Conservation (phyloP, 2,329 filamentous ascomycete genomes). For the Xylariaceae sp. region DNA sequence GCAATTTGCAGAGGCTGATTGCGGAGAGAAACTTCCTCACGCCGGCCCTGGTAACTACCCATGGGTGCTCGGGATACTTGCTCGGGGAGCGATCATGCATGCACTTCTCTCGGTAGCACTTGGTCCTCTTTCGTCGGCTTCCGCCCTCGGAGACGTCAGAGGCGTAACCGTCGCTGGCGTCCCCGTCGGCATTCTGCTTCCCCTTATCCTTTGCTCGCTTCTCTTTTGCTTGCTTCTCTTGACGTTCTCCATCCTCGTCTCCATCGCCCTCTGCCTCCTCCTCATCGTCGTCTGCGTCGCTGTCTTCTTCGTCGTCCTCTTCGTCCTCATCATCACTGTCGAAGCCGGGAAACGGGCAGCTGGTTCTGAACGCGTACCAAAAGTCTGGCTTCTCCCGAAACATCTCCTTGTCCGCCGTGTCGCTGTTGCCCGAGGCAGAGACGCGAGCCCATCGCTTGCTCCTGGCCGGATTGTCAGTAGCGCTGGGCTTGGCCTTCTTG, state of each 20-base stretch:
- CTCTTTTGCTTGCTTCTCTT: no score
- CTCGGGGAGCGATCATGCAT: constrained; percentile 23
- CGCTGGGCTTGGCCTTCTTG: constrained; percentile 14
- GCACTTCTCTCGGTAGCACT: constrained; percentile 20
- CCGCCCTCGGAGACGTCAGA: neutral
- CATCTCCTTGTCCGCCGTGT: constrained; percentile 20
- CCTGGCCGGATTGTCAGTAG: constrained; percentile 7
- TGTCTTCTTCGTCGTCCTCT: constrained; percentile 3
- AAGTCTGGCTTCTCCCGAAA: constrained; percentile 17
- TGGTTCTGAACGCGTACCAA: constrained; percentile 22
- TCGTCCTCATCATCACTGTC: constrained; percentile 5
- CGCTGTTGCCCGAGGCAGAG: constrained; percentile 28
- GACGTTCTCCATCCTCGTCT: neutral
- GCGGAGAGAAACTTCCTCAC: constrained; percentile 18
- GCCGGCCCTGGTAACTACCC: constrained; percentile 24
- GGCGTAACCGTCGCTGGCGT: neutral
- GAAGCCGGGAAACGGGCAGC: constrained; percentile 14
- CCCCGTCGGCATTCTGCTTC: constrained; percentile 1
- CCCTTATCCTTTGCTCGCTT: neutral
- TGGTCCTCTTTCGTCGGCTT: constrained; percentile 7
- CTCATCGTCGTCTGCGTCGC: constrained; percentile 7
- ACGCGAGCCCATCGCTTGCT: constrained; percentile 24
- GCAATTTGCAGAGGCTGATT: constrained; percentile 14
- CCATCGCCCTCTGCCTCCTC: constrained; percentile 4
- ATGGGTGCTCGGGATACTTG: constrained; percentile 26